Percentiles rank a stretch among this genome's conserved stretches.
Evolutionary conservation across 2,329 filamentous ascomycete species (phyloP).

Genomic region (Ophiostoma ulmi): DNA sequence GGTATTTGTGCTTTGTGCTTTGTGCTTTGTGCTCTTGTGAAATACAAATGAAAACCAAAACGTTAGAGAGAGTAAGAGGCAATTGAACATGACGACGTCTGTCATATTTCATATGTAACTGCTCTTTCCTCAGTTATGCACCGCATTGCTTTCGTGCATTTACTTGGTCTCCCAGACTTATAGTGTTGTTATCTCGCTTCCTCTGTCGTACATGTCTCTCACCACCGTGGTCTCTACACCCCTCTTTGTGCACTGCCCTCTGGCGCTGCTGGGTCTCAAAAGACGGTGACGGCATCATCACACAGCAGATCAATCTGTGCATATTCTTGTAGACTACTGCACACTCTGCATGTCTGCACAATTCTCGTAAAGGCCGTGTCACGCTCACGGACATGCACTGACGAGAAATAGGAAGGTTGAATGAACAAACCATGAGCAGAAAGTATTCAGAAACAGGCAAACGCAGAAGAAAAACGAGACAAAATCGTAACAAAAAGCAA

Average conservation of each 20-base stretch:
- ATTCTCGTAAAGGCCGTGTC: conserved; percentile 12
- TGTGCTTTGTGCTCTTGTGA: not conserved
- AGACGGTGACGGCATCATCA: conserved; percentile 22
- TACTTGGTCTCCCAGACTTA: not conserved
- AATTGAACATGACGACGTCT: not conserved
- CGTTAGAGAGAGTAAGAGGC: not conserved
- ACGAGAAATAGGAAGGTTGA: not conserved
- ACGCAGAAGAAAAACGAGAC: not conserved
- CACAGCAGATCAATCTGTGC: conserved; percentile 15
- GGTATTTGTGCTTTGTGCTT: not conserved
- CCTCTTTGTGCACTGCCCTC: conserved; percentile 4
- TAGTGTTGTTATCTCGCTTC: not conserved
- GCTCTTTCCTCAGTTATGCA: not conserved
- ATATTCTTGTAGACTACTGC: not conserved
- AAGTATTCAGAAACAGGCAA: not conserved
- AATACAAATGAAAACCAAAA: not conserved
- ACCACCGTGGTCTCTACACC: not conserved
- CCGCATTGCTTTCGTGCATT: conserved; percentile 9
- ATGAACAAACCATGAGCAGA: not conserved
- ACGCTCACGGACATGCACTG: not conserved
- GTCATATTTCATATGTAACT: conserved; percentile 5
- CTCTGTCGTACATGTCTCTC: not conserved
- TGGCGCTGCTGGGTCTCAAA: not conserved
- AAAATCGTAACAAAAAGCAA: not conserved
- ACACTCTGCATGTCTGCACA: not conserved